These are phyloP conservation scores for Beauveria pseudobassiana DNA, from an alignment of 2,329 filamentous ascomycete genomes.

Conservation along the genomic window DNA sequence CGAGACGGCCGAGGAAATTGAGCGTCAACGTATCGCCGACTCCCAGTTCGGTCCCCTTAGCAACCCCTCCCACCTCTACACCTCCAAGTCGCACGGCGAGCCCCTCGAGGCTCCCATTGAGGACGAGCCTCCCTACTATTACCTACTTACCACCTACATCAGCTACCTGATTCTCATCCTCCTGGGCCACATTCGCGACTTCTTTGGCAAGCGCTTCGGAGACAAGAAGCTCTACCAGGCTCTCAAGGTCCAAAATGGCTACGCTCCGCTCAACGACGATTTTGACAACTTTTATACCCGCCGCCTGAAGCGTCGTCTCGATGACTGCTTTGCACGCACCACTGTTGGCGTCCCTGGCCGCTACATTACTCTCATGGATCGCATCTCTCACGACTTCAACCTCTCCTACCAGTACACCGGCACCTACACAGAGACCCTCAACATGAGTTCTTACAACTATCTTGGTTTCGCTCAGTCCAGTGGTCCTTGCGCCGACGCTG, in stretches of 20 bases:
- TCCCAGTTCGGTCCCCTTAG: conserved; percentile 86
- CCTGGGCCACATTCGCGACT: conserved; percentile 91
- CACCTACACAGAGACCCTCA: conserved; percentile 87
- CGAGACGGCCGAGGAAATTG: conserved; percentile 74
- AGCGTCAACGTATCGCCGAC: conserved; percentile 67
- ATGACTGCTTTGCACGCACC: conserved; percentile 91
- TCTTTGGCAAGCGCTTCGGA: conserved; percentile 94
- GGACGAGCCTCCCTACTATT: conserved; percentile 95
- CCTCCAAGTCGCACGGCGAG: conserved; percentile 77
- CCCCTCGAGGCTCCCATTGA: conserved; percentile 77
- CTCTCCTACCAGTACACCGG: conserved; percentile 82
- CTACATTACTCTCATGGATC: conserved; percentile 87
- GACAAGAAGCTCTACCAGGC: conserved; percentile 75
- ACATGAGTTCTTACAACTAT: conserved; percentile 99
- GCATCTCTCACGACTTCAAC: conserved; percentile 87
- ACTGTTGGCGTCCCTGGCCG: conserved; percentile 90
- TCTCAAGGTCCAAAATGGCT: conserved; percentile 76
- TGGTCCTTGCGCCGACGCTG: conserved; percentile 88
- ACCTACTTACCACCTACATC: conserved; percentile 94
- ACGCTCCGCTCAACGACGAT: conserved; percentile 91
- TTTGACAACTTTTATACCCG: conserved; percentile 98
- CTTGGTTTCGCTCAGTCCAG: conserved; percentile 97
- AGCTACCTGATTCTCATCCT: conserved; percentile 95
- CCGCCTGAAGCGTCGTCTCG: conserved; percentile 85
- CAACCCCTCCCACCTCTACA: conserved; percentile 76